These are phyloP conservation scores for Penicillium sp. DNA, from an alignment of 2,329 filamentous ascomycete species.

Conservation along the genomic window DNA sequence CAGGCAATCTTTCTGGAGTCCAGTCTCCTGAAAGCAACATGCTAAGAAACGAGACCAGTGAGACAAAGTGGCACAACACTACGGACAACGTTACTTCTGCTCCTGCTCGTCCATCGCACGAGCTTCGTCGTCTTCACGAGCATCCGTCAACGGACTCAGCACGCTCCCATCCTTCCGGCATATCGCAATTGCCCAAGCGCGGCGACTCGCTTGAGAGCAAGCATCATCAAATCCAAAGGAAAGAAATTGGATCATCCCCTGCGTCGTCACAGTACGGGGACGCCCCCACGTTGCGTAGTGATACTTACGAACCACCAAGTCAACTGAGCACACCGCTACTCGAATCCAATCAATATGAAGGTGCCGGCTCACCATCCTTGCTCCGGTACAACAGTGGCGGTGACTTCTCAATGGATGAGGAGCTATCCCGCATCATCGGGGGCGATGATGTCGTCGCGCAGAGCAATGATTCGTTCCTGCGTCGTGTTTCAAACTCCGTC, in stretches of 20 bases:
- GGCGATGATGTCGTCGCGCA: constrained; percentile 57
- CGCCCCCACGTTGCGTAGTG: constrained; percentile 41
- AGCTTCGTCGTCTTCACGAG: constrained; percentile 54
- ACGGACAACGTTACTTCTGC: constrained; percentile 28
- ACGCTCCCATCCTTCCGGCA: constrained; percentile 31
- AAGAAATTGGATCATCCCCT: constrained; percentile 53
- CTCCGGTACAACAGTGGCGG: constrained; percentile 72
- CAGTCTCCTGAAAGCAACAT: constrained; percentile 29
- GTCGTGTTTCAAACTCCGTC: constrained; percentile 87
- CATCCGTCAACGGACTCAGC: constrained; percentile 46
- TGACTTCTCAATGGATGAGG: constrained; percentile 92
- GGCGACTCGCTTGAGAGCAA: constrained; percentile 58
- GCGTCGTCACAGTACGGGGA: constrained; percentile 34
- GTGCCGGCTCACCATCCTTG: constrained; percentile 62
- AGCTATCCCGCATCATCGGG: constrained; percentile 83
- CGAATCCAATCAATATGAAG: constrained; percentile 37
- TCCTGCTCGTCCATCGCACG: constrained; percentile 55
- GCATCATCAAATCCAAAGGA: constrained; percentile 57
- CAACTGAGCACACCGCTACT: constrained; percentile 40
- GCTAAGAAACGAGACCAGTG: constrained; percentile 17
- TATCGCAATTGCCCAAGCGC: constrained; percentile 50
- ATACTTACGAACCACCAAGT: constrained; percentile 12
- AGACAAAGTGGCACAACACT: constrained; percentile 18
- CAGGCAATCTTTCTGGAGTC: constrained; percentile 39
- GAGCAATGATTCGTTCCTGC: constrained; percentile 72